phyloP scores from a whole-genome alignment of 2,329 filamentous ascomycete genomes.

The Mycosphaerelloides madeirae region DNA sequence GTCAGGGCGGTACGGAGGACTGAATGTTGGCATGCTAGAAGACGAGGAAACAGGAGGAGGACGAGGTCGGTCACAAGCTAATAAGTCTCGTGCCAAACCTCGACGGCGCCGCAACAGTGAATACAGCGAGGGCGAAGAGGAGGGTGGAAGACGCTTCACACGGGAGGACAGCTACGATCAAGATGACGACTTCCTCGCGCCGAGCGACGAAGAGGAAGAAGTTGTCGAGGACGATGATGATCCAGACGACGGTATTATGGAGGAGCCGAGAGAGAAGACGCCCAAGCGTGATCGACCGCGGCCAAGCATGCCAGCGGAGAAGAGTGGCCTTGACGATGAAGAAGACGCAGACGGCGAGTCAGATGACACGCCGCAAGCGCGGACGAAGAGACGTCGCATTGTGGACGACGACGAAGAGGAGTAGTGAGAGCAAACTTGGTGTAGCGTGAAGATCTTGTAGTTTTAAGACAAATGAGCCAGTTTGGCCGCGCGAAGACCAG shows the following conservation, averaged over 20 bases:
- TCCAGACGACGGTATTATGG: conserved; percentile 44
- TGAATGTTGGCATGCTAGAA: conserved; percentile 67
- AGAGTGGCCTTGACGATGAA: conserved; percentile 26
- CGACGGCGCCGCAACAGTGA: conserved; percentile 38
- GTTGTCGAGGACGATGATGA: conserved; percentile 56
- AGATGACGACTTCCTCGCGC: conserved; percentile 73
- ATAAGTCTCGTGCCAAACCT: conserved; percentile 32
- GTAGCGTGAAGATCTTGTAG: neutral
- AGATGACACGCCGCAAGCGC: conserved; percentile 29
- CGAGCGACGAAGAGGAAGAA: conserved; percentile 68
- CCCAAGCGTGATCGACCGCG: conserved; percentile 36
- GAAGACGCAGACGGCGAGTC: conserved; percentile 32
- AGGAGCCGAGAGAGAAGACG: conserved; percentile 29
- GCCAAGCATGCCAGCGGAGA: conserved; percentile 9
- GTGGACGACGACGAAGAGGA: conserved; percentile 48
- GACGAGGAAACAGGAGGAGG: conserved; percentile 46
- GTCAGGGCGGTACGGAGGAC: conserved; percentile 46
- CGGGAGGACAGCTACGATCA: conserved; percentile 72
- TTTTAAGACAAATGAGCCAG: neutral
- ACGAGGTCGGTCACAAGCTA: conserved; percentile 21
- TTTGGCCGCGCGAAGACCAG: too few species aligned
- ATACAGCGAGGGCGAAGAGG: conserved; percentile 71
- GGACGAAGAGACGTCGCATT: conserved; percentile 42
- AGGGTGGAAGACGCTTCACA: conserved; percentile 60
- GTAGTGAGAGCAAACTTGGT: neutral